Evolutionary conservation across 768 basidiomycete genomes (phyloP), one percentile per base, ranked within the genome.

Genomic region (Macrolepiota fuliginosa): DNA sequence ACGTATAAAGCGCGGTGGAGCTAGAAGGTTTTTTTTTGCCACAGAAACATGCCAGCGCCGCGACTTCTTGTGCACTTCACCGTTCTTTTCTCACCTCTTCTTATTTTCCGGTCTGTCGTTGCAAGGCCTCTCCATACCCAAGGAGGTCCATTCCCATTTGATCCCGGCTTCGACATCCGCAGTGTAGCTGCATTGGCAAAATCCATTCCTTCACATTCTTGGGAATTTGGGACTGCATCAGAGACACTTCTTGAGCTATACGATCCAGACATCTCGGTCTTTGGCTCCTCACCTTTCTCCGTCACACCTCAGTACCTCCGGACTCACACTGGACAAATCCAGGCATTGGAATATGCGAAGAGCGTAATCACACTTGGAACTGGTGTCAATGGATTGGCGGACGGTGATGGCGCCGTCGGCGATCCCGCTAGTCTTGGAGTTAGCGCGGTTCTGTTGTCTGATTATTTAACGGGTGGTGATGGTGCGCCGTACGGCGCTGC

Each of bases 351-450:
- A 15, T 81, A 81, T 60, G 81, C 77, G 0, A 67, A 69, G 27
- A 66, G 67, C n/a, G 77, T 75, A 32, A 77, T 81, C 35, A 65
- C 66, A 0, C 57, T 82, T 22, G 79, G 75, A 0, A 66, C 67
- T 1, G 75, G 74, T 1, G 68, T 68, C 13, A 72, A 77, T 62
- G 74, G 68, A 0, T 63, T 83, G 17, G 65, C 69, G 2, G 63
- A 75, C 27, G 79, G 77, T 9, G 73, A 73, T 42, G 81, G 79
- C 32, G 77, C 80, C 2, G 75, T 75, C 0, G 78, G 77, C 0
- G 82, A 83, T 69, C 80, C 82, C 0, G 79, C 79, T 1, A 81
- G 79, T 58, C 68, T 83, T 61, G 81, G 81, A 9, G 78, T 81
- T n/a, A 74, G 72, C 52, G 81, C 80, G 0, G 72, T 80, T 0